Percentiles rank a stretch among this genome's conserved stretches.
phyloP scores from a whole-genome alignment of 106 monocot genomes.

The Cymbidium sinense region DNA sequence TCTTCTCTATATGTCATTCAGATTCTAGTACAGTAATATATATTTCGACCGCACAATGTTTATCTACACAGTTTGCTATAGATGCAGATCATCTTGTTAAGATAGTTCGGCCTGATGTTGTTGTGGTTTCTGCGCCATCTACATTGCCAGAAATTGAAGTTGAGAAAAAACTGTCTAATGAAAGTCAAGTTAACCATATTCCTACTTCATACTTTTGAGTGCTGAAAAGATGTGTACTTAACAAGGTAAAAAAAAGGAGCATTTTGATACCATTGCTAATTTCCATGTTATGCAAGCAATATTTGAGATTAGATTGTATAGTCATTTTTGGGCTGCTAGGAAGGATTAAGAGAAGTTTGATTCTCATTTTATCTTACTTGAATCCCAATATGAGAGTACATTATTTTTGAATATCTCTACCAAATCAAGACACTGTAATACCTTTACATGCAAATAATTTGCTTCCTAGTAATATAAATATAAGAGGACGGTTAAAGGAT shows the following conservation, averaged over 20 bases:
- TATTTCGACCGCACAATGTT: conserved; percentile 49
- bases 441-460: conserved; percentile 27
- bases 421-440: conserved; percentile 5
- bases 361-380: conserved; percentile 62
- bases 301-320: conserved; percentile 81
- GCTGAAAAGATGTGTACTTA: conserved; percentile 49
- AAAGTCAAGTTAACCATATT: conserved; percentile 24
- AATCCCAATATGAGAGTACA: conserved; percentile 53
- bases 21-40: conserved; percentile 39
- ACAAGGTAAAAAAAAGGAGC: conserved; percentile 53
- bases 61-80: conserved; percentile 57
- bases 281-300: conserved; percentile 62
- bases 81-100: conserved; percentile 63
- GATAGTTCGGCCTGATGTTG: conserved; percentile 57
- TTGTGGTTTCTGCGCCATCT: conserved; percentile 49
- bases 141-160: conserved; percentile 49
- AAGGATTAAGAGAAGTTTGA: conserved; percentile 47
- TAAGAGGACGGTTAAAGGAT: no score
- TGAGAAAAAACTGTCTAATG: conserved; percentile 32
- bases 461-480: conserved; percentile 20
- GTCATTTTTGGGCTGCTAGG: conserved; percentile 74
- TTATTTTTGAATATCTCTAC: neutral
- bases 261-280: conserved; percentile 67
- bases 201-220: conserved; percentile 76
- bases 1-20: conserved; percentile 51